Conservation (phyloP, 139 green algal genomes). For the Choricystis sp. region DNA sequence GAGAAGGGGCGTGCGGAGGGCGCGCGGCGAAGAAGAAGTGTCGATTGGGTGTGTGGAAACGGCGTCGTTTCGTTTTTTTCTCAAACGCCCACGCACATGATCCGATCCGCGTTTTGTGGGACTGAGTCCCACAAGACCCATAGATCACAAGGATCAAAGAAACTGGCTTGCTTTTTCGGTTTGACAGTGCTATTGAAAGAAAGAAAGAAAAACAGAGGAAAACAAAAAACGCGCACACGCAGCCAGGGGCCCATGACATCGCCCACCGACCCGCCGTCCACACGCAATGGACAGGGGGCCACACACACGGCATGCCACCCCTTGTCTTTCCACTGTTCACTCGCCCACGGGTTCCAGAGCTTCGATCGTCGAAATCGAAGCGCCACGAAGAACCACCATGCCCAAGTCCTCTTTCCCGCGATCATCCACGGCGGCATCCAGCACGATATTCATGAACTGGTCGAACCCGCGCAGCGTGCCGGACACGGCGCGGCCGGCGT, state of each 20-base stretch:
- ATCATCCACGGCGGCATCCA: slow-evolving; percentile 84
- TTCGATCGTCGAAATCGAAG: slow-evolving; percentile 89
- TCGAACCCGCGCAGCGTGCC: slow-evolving; percentile 92
- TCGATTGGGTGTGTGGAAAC: not conserved
- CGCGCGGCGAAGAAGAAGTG: not conserved
- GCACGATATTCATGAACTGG: slow-evolving; percentile 99
- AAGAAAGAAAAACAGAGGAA: no score
- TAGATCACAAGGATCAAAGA: not conserved
- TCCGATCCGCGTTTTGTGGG: no score
- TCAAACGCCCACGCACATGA: no score
- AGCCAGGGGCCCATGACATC: no score
- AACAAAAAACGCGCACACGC: no score
- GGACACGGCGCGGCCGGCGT: slow-evolving; percentile 84
- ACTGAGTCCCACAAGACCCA: not conserved
- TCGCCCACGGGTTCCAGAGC: slow-evolving; percentile 43
- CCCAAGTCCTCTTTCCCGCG: slow-evolving; percentile 82
- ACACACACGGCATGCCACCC: no score
- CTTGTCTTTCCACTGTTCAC: not conserved
- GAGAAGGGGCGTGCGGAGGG: no score
- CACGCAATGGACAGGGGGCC: no score
- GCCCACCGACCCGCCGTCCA: no score
- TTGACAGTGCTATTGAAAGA: no score
- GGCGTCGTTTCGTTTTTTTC: not conserved
- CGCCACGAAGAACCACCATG: slow-evolving; percentile 95
- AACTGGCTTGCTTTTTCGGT: not conserved